Conservation (phyloP, 2,329 filamentous ascomycete species). For the Xylariaceae sp. region DNA sequence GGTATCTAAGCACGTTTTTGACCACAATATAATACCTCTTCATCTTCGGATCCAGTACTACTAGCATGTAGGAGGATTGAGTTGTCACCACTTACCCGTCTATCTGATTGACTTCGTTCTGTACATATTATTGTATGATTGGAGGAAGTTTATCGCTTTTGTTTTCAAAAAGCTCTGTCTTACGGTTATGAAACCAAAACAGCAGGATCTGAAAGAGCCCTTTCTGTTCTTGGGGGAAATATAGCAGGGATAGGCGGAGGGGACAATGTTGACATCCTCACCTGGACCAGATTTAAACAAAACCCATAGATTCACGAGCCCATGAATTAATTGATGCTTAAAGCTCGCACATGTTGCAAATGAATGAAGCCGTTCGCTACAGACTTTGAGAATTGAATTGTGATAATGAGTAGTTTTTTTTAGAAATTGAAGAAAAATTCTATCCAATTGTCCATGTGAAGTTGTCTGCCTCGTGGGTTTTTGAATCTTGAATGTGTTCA, state of each 20-base stretch:
- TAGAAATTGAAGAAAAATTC: no score
- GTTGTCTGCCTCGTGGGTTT: no score
- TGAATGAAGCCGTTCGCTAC: neutral
- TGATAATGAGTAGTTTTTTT: no score
- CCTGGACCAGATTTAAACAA: conserved; percentile 5
- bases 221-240: conserved; percentile 9
- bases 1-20: conserved; percentile 22
- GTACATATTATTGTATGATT: conserved; percentile 20
- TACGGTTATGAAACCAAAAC: neutral
- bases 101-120: conserved; percentile 18
- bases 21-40: no score
- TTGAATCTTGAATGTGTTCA: no score
- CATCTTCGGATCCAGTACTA: conserved; percentile 1
- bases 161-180: neutral
- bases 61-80: conserved; percentile 10
- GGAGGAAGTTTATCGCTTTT: conserved; percentile 6
- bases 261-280: conserved; percentile 4
- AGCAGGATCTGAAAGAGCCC: neutral
- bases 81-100: conserved; percentile 7
- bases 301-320: conserved; percentile 18
- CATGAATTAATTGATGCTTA: conserved; percentile 12
- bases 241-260: conserved; percentile 1
- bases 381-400: neutral
- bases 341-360: neutral
- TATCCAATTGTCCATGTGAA: no score